phyloP scores from a whole-genome alignment of 192 early-diverging fungal genomes.

The Gaertneriomyces sp. region DNA sequence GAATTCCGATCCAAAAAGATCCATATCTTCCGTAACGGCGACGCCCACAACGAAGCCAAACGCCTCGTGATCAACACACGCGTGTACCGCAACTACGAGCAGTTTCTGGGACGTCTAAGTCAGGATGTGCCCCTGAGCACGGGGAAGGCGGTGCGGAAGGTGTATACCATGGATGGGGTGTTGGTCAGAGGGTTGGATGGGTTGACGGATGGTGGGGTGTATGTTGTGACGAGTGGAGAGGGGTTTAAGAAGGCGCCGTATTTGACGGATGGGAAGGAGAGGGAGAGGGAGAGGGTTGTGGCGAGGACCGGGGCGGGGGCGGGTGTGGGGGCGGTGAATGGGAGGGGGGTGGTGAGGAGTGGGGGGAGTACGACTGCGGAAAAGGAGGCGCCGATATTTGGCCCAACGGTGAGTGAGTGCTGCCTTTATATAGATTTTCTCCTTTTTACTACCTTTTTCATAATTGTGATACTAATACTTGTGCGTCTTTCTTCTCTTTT shows the following conservation, averaged over 20 bases:
- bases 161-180: slow-evolving; percentile 44
- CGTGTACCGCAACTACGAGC: slow-evolving; percentile 47
- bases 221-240: slow-evolving; percentile 47
- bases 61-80: slow-evolving; percentile 38
- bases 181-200: slow-evolving; percentile 34
- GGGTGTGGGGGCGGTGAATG: slow-evolving; percentile 1
- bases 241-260: slow-evolving; percentile 41
- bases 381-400: slow-evolving; percentile 38
- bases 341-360: not conserved
- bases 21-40: slow-evolving; percentile 50
- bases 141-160: slow-evolving; percentile 40
- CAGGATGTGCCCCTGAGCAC: slow-evolving; percentile 38
- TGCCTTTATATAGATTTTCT: too few species aligned
- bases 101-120: slow-evolving; percentile 44
- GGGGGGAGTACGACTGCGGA: slow-evolving; percentile 1
- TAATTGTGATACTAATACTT: not conserved
- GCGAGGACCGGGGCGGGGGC: slow-evolving; percentile 6
- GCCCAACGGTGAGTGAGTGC: slow-evolving; percentile 39
- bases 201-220: slow-evolving; percentile 36
- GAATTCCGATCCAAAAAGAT: slow-evolving; percentile 38
- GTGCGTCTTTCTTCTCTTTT: not conserved
- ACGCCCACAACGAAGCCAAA: slow-evolving; percentile 39
- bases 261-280: slow-evolving; percentile 8
- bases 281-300: not conserved
- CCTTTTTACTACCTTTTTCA: too few species aligned